These are phyloP conservation scores for Ulota crispa DNA, from an alignment of 225 moss, liverwort and hornwort species.

Conservation along the genomic window DNA sequence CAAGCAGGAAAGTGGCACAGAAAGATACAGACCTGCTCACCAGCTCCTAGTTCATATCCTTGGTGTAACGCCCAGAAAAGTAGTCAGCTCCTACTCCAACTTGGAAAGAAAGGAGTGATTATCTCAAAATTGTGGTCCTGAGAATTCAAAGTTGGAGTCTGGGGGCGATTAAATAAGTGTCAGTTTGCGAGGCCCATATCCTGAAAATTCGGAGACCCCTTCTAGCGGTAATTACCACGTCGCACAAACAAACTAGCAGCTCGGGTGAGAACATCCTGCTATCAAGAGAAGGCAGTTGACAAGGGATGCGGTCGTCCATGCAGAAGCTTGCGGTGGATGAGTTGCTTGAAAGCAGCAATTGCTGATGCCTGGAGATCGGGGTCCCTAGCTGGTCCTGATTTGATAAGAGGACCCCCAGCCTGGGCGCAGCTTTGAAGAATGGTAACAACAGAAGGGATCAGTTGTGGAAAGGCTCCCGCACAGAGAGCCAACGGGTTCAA, in stretches of 20 bases:
- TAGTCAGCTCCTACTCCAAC: not conserved
- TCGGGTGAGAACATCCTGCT: not conserved
- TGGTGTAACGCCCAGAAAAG: not conserved
- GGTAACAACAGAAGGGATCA: slow-evolving; percentile 82
- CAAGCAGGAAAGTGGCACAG: slow-evolving; percentile 10
- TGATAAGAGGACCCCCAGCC: slow-evolving; percentile 83
- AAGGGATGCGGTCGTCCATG: slow-evolving; percentile 72
- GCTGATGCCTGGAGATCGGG: slow-evolving; percentile 78
- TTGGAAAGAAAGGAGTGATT: not conserved
- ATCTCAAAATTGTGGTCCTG: not conserved
- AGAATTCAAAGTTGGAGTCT: slow-evolving; percentile 8
- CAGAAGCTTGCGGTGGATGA: slow-evolving; percentile 78
- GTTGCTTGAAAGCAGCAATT: slow-evolving; percentile 80
- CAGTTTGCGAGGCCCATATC: not conserved
- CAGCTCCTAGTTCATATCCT: slow-evolving; percentile 5
- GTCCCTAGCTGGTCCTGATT: slow-evolving; percentile 75
- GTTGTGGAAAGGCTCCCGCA: slow-evolving; percentile 78
- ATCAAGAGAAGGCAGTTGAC: slow-evolving; percentile 34
- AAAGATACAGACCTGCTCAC: not conserved
- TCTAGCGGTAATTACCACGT: not conserved
- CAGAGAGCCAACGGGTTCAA: slow-evolving; percentile 72
- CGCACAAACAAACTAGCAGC: not conserved
- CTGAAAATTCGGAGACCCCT: not conserved
- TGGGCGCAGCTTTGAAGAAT: slow-evolving; percentile 89
- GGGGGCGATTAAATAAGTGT: not conserved